Evolutionary conservation across 176 grass and related monocot genomes (phyloP), one percentile per base, ranked within the genome.

Genomic region (Alopecurus myosuroides): DNA sequence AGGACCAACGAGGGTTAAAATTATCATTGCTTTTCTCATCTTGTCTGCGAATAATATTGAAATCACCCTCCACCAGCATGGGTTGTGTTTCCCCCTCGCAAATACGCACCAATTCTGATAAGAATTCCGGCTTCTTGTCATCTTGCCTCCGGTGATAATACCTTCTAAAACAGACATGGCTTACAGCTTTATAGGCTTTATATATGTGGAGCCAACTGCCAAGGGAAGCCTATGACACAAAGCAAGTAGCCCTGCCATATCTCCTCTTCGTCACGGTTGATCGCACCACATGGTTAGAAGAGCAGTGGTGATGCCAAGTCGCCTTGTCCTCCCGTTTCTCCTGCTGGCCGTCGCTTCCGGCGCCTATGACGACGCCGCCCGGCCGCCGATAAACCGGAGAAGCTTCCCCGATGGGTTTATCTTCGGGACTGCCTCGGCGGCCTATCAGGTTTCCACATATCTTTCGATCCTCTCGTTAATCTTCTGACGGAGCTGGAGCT

Each of bases 361-460:
- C 45, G 78, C 30, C 63, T 40, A 57, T 46, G 36, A 78, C 36
- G 23, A 11, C 3, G 23, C 36, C 26, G 19, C 40, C 30, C 17
- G 14, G 55, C 63, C 37, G 18, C 33, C 34, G 15, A 23, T 79
- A 28, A 14, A 53, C 52, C 76, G 84, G 65, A 71, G 65, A n/a
- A 79, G 63, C 66, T 86, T 86, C 50, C 84, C 84, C 0, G 0
- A 79, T 7, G 51, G 26, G 17, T 86, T 86, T 39, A n/a, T 79
- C 76, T 86, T 86, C 22, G 84, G 84, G 18, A 48, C 84, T 39
- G 35, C 64, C 50, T 79, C 76, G 5, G 35, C 84, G 46, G 17
- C 82, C 13, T 77, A 84, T 66, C 82, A 85, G 82, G 82, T 85
- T 51, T 37, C 46, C 22, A 66, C 42, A 50, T 22, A 17, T 15